Conservation (phyloP, 1,284 basidiomycete genomes). For the Ganoderma boninense region DNA sequence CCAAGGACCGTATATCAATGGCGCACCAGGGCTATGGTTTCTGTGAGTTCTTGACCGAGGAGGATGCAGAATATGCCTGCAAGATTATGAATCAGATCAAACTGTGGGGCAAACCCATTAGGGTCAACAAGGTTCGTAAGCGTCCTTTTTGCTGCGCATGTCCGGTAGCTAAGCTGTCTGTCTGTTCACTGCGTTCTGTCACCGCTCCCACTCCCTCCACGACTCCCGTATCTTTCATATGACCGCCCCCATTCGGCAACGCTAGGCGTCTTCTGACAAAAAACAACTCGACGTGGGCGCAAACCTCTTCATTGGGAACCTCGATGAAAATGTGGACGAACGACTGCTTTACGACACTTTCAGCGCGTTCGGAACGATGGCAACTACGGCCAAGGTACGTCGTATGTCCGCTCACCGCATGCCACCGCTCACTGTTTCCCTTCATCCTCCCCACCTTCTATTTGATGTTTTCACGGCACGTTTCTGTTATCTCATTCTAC, state of each 20-base stretch:
- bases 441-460: slow-evolving; percentile 17
- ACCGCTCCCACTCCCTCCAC: slow-evolving; percentile 10
- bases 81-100: slow-evolving; percentile 99
- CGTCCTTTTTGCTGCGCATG: slow-evolving; percentile 6
- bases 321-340: slow-evolving; percentile 96
- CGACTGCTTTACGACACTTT: slow-evolving; percentile 94
- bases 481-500: not conserved
- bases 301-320: slow-evolving; percentile 95
- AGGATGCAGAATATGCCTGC: slow-evolving; percentile 98
- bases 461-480: slow-evolving; percentile 8
- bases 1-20: slow-evolving; percentile 99
- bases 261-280: slow-evolving; percentile 91
- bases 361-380: slow-evolving; percentile 92
- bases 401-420: slow-evolving; percentile 22
- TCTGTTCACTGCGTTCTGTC: slow-evolving; percentile 6
- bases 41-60: slow-evolving; percentile 98
- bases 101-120: slow-evolving; percentile 96
- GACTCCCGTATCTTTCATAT: slow-evolving; percentile 1
- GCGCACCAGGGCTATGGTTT: slow-evolving; percentile 99
- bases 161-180: slow-evolving; percentile 9
- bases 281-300: slow-evolving; percentile 98
- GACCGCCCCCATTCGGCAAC: slow-evolving; percentile 8
- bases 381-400: slow-evolving; percentile 92
- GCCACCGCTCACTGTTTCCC: slow-evolving; percentile 9
- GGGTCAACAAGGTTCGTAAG: slow-evolving; percentile 91